phyloP scores from a whole-genome alignment of 345 rosid genomes.

The Gossypium australe region DNA sequence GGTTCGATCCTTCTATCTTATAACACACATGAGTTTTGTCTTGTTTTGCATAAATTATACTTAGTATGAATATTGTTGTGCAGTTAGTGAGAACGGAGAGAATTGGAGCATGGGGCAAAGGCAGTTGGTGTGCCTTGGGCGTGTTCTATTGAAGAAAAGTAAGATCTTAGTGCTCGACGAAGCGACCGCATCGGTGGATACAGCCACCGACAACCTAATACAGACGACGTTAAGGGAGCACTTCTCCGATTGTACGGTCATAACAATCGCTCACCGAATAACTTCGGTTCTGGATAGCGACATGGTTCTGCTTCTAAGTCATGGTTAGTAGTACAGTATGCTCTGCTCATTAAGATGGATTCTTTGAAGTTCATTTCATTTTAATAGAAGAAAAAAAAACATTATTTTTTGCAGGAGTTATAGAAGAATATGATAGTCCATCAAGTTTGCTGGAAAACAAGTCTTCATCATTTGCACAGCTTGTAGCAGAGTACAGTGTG shows the following conservation, averaged over 20 bases:
- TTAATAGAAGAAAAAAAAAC: background rate
- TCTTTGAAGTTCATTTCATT: background rate
- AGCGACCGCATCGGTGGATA: conserved; percentile 61
- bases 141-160: conserved; percentile 47
- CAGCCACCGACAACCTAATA: conserved; percentile 54
- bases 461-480: conserved; percentile 67
- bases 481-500: conserved; percentile 63
- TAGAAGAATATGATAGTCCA: conserved; percentile 68
- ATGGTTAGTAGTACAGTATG: conserved; percentile 25
- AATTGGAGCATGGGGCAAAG: conserved; percentile 74
- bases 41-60: background rate
- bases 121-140: conserved; percentile 53
- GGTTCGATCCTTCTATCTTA: conserved; percentile 22
- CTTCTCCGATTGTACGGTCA: conserved; percentile 40
- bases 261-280: conserved; percentile 54
- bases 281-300: conserved; percentile 51
- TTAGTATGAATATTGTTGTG: background rate
- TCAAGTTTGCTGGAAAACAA: conserved; percentile 49
- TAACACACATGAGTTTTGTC: background rate
- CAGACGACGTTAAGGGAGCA: conserved; percentile 44
- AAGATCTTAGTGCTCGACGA: conserved; percentile 55
- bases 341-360: background rate
- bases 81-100: conserved; percentile 54
- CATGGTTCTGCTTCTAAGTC: conserved; percentile 41
- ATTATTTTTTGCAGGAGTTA: conserved; percentile 36